Evolutionary conservation across 768 basidiomycete species (phyloP).

Genomic region (Leucosporidium creatinivorum): DNA sequence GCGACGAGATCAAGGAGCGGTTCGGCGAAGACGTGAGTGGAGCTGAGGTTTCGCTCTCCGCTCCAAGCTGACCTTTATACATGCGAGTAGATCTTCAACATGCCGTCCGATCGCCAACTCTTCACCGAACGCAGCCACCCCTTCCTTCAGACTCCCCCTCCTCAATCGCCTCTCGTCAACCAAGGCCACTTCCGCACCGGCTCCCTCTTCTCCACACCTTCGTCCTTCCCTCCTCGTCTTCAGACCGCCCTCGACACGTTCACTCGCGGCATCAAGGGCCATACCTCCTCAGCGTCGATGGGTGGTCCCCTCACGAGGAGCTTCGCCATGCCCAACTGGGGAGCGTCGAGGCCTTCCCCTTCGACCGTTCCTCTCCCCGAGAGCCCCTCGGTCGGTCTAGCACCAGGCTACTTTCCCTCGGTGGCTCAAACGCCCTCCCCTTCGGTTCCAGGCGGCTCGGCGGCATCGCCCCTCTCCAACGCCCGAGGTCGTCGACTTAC

Average conservation of each 20-base stretch:
- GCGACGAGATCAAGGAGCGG: background rate
- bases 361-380: too few species aligned
- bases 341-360: too few species aligned
- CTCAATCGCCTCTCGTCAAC: background rate
- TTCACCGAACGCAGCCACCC: background rate
- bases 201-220: constrained; percentile 10
- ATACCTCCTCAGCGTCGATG: background rate
- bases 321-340: constrained; percentile 7
- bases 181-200: constrained; percentile 13
- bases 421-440: too few species aligned
- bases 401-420: too few species aligned
- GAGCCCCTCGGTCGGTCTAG: too few species aligned
- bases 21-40: too few species aligned
- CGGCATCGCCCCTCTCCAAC: background rate
- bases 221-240: constrained; percentile 12
- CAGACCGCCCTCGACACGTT: constrained; percentile 10
- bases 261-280: background rate
- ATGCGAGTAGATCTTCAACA: background rate
- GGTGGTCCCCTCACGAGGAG: background rate
- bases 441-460: too few species aligned
- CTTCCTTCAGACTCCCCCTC: background rate
- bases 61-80: too few species aligned
- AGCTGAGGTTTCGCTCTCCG: too few species aligned
- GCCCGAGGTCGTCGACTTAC: background rate
- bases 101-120: background rate